A percentile compares a stretch with the other conserved stretches of the same genome.
Evolutionary conservation across 768 basidiomycete genomes (phyloP).

Genomic region (Exsudoporus frostii): DNA sequence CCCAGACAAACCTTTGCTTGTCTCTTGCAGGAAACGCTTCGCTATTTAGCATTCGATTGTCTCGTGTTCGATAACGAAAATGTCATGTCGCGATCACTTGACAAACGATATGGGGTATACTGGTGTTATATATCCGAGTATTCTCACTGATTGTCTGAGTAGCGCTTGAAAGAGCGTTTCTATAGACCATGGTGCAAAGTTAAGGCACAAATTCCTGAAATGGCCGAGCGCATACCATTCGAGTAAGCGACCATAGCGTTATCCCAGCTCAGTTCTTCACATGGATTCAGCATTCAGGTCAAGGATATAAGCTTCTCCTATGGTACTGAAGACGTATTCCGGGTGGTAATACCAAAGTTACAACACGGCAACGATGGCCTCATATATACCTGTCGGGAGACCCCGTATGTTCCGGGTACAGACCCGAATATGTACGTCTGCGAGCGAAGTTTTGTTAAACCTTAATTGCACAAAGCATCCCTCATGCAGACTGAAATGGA

Average conservation of each 20-base stretch:
- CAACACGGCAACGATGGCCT: constrained; percentile 95
- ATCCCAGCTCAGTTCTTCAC: constrained; percentile 4
- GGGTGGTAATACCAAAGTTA: constrained; percentile 75
- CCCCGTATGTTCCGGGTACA: constrained; percentile 79
- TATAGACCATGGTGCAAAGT: constrained; percentile 75
- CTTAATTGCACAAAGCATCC: constrained; percentile 1
- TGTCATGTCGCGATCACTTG: constrained; percentile 78
- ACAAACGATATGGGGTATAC: constrained; percentile 88
- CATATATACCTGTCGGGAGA: constrained; percentile 90
- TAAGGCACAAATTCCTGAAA: constrained; percentile 64
- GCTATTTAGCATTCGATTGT: constrained; percentile 90
- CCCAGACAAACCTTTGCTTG: background rate
- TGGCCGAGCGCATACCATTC: constrained; percentile 68
- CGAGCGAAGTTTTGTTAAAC: constrained; percentile 34
- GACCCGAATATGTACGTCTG: constrained; percentile 90
- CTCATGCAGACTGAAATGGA: constrained; percentile 86
- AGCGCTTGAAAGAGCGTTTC: constrained; percentile 73
- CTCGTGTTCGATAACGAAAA: constrained; percentile 83
- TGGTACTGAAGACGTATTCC: constrained; percentile 81
- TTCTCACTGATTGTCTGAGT: constrained; percentile 6
- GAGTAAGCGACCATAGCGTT: constrained; percentile 52
- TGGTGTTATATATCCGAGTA: background rate
- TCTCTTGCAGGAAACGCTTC: constrained; percentile 62
- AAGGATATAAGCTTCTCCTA: constrained; percentile 90
- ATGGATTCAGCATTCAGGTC: constrained; percentile 65